These are phyloP conservation scores for Penicillium olsonii DNA, from an alignment of 2,329 filamentous ascomycete species.

Conservation along the genomic window DNA sequence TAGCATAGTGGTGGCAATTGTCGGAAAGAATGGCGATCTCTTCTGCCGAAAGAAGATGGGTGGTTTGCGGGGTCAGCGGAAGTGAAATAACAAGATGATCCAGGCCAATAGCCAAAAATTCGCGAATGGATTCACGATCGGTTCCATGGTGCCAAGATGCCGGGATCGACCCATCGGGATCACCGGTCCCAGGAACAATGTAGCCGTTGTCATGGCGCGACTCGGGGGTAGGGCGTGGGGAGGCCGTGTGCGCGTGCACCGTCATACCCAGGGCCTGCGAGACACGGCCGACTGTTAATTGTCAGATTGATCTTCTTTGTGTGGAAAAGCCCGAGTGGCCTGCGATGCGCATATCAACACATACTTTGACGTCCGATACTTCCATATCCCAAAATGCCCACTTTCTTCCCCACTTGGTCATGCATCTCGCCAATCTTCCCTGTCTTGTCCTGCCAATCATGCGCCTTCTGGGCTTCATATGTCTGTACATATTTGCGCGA, in stretches of 20 bases:
- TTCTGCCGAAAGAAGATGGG: conserved; percentile 53
- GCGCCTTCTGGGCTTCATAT: conserved; percentile 60
- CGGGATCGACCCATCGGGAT: conserved; percentile 58
- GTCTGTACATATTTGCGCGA: conserved; percentile 56
- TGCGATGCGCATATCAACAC: conserved; percentile 12
- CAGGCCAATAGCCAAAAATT: conserved; percentile 57
- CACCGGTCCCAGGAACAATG: conserved; percentile 67
- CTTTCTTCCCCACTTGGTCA: conserved; percentile 59
- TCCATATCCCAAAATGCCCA: conserved; percentile 65
- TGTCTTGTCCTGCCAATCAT: conserved; percentile 47
- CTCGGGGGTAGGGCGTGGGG: conserved; percentile 66
- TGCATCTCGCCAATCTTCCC: conserved; percentile 33
- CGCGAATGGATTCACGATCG: conserved; percentile 52
- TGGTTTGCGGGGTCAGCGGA: conserved; percentile 59
- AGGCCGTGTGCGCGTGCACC: conserved; percentile 74
- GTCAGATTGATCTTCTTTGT: conserved; percentile 14
- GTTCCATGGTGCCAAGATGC: conserved; percentile 59
- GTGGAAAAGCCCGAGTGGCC: too few relatives aligned
- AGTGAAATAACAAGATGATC: conserved; percentile 60
- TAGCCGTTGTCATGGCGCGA: conserved; percentile 66
- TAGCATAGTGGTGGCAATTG: conserved; percentile 26
- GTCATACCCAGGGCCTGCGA: conserved; percentile 68
- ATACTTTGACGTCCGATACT: conserved; percentile 62
- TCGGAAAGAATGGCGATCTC: conserved; percentile 58
- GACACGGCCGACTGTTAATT: conserved; percentile 53